Evolutionary conservation across 1,139 yeast species (phyloP), one percentile per base, ranked within the genome.

Genomic region (Yamadazyma songkhlaensis): DNA sequence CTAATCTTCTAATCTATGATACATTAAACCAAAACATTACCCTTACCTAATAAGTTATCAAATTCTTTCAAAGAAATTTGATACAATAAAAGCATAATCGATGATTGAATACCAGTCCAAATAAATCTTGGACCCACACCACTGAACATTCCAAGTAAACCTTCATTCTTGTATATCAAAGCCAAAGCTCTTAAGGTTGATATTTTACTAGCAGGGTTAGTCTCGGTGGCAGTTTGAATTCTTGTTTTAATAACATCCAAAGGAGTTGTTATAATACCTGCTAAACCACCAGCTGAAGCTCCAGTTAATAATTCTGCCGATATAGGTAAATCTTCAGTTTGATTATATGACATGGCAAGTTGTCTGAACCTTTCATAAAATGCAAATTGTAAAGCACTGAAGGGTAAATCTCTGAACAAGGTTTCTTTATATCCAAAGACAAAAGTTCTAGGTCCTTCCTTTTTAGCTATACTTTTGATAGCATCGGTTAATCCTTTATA

Each of bases 101-200:
- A 86, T 59, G 96, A 87, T 59, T 92, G 98, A 11, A 90, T 73
- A 46, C 96, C 88, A 0, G 98, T 90, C 98, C 98, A 92, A 7
- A 92, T 86, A 47, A 90, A 81, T 45, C 98, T 71, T 0, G 98
- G 98, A 0, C 97, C 97, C 9, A 94, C 96, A 1, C 98, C 98
- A 26, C 92, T 79, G 61, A 92, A 90, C 34, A 88, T 69, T 0
- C 96, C 96, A 1, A 75, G 47, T 0, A 84, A 41, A 1, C 98
- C 97, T 57, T 92, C 97, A 22, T 73, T 67, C 41, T 63, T 72
- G 54, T 83, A 85, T 5, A 92, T 84, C 9, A 77, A 72, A n/a
- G 60, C 55, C 37, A 92, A 63, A 10, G 95, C 90, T 37, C 66
- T 67, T 21, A 73, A 43, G 0, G 90, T 81, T 2, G 94, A 80